Conservation (phyloP, 106 monocot species). For the Posidonia australis region DNA sequence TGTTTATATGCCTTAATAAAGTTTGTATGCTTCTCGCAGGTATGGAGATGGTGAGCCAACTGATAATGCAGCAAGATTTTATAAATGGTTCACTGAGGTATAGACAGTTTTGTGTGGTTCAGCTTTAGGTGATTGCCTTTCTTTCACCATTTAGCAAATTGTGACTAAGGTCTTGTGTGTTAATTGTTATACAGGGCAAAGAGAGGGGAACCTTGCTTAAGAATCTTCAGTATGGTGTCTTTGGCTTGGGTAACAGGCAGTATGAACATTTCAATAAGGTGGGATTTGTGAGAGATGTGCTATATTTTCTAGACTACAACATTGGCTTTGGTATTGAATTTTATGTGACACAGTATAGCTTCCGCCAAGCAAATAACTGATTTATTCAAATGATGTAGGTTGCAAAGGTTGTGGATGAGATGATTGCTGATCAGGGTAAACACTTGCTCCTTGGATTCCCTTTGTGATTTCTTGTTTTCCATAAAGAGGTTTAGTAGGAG, state of each 20-base stretch:
- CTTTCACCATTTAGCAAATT: not conserved
- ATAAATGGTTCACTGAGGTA: slow-evolving; percentile 96
- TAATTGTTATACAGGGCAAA: slow-evolving; percentile 34
- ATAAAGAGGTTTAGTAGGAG: no score
- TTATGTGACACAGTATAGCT: not conserved
- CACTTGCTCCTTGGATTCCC: not conserved
- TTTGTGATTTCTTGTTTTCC: not conserved
- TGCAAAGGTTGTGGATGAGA: slow-evolving; percentile 57
- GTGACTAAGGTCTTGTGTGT: not conserved
- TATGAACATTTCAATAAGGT: slow-evolving; percentile 99
- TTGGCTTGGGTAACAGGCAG: slow-evolving; percentile 93
- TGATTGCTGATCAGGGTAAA: slow-evolving; percentile 52
- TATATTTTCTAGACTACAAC: not conserved
- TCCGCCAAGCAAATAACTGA: not conserved
- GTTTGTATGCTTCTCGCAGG: slow-evolving; percentile 18
- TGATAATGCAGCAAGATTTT: slow-evolving; percentile 94
- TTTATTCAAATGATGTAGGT: slow-evolving; percentile 24
- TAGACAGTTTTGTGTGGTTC: not conserved
- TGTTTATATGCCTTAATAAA: not conserved
- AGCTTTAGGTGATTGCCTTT: not conserved
- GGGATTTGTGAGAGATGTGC: not conserved
- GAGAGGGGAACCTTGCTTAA: slow-evolving; percentile 58
- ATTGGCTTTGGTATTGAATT: not conserved
- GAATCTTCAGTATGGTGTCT: slow-evolving; percentile 64
- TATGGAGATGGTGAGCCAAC: slow-evolving; percentile 99